Conservation (phyloP, 2,329 filamentous ascomycete species). For the Nemania bipapillata region DNA sequence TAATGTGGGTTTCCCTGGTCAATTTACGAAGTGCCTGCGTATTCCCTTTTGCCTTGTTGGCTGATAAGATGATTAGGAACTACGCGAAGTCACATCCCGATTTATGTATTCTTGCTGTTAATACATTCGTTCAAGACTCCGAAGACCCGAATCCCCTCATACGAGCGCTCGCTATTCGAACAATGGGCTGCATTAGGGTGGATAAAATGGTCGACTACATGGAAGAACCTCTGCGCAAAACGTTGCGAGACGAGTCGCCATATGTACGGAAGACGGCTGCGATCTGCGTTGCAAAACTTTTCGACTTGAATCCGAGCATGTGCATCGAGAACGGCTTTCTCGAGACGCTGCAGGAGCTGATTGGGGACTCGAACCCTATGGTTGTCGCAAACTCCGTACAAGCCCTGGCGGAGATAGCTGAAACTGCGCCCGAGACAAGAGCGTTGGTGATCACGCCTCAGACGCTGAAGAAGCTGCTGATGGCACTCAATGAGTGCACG, state of each 20-base stretch:
- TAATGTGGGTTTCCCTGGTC: conserved; percentile 75
- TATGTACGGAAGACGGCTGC: conserved; percentile 98
- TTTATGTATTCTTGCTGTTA: conserved; percentile 97
- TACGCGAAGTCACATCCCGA: conserved; percentile 99
- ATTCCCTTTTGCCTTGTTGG: conserved; percentile 9
- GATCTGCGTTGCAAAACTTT: conserved; percentile 97
- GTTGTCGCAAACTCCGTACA: conserved; percentile 98
- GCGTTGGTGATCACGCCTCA: conserved; percentile 84
- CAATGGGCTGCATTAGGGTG: conserved; percentile 97
- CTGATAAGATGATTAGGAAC: conserved; percentile 72
- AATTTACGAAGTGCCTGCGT: not conserved
- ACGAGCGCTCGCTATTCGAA: conserved; percentile 91
- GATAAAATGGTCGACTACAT: conserved; percentile 99
- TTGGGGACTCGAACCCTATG: conserved; percentile 98
- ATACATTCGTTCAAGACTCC: conserved; percentile 98
- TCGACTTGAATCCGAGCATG: conserved; percentile 90
- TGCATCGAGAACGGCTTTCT: conserved; percentile 97
- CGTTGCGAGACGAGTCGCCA: conserved; percentile 93
- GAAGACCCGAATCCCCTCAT: conserved; percentile 98
- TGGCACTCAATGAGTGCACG: conserved; percentile 97
- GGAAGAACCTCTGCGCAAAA: conserved; percentile 97
- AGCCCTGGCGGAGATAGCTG: conserved; percentile 88
- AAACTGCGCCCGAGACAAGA: conserved; percentile 88
- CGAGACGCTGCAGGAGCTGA: conserved; percentile 91
- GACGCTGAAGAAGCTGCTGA: conserved; percentile 91